Evolutionary conservation across 75 land plant species (phyloP).

Genomic region (Ceratopteris richardii): DNA sequence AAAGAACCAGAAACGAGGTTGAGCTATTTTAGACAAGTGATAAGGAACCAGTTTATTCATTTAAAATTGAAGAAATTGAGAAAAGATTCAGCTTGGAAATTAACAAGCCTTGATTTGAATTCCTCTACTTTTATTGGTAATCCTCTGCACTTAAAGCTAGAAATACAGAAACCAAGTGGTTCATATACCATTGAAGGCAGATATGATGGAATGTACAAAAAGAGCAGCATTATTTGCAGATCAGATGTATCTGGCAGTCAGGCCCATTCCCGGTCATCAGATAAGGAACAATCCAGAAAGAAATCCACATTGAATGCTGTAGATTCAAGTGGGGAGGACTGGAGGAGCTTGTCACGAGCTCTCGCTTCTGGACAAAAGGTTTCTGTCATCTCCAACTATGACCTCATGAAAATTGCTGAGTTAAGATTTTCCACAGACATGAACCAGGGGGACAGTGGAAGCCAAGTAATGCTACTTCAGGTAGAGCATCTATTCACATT

Average conservation of each 20-base stretch:
- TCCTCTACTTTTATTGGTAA: no score
- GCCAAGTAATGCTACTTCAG: slow-evolving; percentile 23
- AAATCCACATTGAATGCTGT: background rate
- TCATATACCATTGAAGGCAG: no score
- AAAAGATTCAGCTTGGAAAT: no score
- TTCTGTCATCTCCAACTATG: slow-evolving; percentile 10
- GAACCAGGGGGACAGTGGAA: slow-evolving; percentile 28
- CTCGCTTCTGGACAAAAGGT: background rate
- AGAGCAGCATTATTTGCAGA: no score
- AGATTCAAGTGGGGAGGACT: slow-evolving; percentile 1
- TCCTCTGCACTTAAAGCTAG: no score
- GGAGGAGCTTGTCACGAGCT: slow-evolving; percentile 5
- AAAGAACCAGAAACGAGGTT: background rate
- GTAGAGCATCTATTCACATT: slow-evolving; percentile 4
- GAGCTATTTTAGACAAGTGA: background rate
- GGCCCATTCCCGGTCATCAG: background rate
- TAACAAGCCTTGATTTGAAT: no score
- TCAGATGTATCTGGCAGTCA: background rate
- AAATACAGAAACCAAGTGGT: no score
- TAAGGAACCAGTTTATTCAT: no score
- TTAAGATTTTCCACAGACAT: slow-evolving; percentile 23
- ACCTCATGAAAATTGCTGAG: slow-evolving; percentile 19
- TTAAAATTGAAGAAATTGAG: no score
- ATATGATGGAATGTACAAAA: no score
- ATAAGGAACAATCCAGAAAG: background rate